phyloP scores from a whole-genome alignment of 768 basidiomycete species.

The Boletales sp. region DNA sequence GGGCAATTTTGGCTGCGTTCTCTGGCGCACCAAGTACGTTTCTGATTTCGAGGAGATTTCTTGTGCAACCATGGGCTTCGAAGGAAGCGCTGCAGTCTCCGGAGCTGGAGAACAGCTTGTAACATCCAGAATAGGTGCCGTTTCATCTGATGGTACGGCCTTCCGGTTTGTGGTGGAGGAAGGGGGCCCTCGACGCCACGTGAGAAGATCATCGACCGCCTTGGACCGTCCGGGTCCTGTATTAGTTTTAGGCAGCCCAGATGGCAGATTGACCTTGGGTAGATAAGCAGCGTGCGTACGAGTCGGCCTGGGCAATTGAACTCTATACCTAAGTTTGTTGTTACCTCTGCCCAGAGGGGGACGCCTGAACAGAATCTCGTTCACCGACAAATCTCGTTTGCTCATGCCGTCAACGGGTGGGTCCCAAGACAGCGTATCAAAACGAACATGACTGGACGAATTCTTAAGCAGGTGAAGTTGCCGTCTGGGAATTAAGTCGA shows the following conservation, averaged over 20 bases:
- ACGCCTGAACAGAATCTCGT: conserved; percentile 60
- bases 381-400: conserved; percentile 56
- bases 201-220: conserved; percentile 32
- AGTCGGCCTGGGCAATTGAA: conserved; percentile 32
- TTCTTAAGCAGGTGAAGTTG: conserved; percentile 45
- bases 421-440: conserved; percentile 68
- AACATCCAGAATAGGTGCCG: conserved; percentile 40
- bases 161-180: conserved; percentile 15
- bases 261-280: conserved; percentile 41
- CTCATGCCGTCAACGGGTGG: conserved; percentile 68
- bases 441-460: conserved; percentile 39
- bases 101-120: conserved; percentile 69
- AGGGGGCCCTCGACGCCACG: conserved; percentile 37
- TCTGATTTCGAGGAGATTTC: conserved; percentile 29
- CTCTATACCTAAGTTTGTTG: conserved; percentile 31
- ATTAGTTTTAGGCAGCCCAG: conserved; percentile 18
- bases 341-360: conserved; percentile 31
- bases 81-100: conserved; percentile 29
- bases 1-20: conserved; percentile 69
- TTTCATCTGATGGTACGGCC: conserved; percentile 7
- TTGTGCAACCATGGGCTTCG: conserved; percentile 29
- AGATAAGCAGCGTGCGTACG: conserved; percentile 8
- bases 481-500: conserved; percentile 45
- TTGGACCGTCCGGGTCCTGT: conserved; percentile 25
- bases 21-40: conserved; percentile 35